phyloP scores from a whole-genome alignment of 2,329 filamentous ascomycete genomes.

The Celoporthe dispersa region DNA sequence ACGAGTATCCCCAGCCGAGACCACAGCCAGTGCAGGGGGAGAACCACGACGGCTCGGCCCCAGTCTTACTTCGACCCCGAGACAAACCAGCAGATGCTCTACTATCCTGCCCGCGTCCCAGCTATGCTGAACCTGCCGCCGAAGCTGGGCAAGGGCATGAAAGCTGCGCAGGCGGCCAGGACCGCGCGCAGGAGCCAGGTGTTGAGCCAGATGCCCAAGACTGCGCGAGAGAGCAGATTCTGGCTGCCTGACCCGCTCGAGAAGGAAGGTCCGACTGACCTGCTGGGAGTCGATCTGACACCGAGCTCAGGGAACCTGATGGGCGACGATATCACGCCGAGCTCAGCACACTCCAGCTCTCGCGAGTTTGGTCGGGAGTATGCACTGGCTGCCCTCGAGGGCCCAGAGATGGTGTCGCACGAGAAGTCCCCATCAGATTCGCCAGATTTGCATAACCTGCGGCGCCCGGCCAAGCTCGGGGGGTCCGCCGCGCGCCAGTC shows the following conservation, averaged over 20 bases:
- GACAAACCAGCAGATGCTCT: conserved; percentile 82
- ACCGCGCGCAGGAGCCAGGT: conserved; percentile 77
- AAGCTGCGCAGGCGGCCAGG: conserved; percentile 56
- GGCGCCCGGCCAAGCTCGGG: conserved; percentile 37
- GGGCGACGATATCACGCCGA: conserved; percentile 16
- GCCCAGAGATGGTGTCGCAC: conserved; percentile 20
- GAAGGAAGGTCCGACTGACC: conserved; percentile 36
- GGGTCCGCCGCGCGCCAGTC: conserved; percentile 45
- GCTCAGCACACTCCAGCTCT: conserved; percentile 19
- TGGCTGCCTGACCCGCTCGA: conserved; percentile 55
- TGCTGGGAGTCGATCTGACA: conserved; percentile 17
- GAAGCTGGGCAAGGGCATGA: conserved; percentile 76
- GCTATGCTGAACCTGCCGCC: conserved; percentile 92
- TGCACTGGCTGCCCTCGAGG: conserved; percentile 16
- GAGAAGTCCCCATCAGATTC: conserved; percentile 29
- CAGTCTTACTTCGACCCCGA: conserved; percentile 66
- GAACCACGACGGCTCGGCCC: conserved; percentile 42
- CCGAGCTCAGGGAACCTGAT: conserved; percentile 26
- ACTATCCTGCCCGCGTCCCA: conserved; percentile 93
- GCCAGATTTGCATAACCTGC: conserved; percentile 33
- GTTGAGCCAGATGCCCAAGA: conserved; percentile 62
- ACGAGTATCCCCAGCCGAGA: conserved; percentile 31
- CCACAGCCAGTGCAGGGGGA: conserved; percentile 30
- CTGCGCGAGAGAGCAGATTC: conserved; percentile 41
- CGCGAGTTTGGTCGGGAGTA: conserved; percentile 24